Percentiles rank a stretch among this genome's conserved stretches.
Conservation (phyloP, 2,329 filamentous ascomycete genomes). For the Diaporthe capsici region DNA sequence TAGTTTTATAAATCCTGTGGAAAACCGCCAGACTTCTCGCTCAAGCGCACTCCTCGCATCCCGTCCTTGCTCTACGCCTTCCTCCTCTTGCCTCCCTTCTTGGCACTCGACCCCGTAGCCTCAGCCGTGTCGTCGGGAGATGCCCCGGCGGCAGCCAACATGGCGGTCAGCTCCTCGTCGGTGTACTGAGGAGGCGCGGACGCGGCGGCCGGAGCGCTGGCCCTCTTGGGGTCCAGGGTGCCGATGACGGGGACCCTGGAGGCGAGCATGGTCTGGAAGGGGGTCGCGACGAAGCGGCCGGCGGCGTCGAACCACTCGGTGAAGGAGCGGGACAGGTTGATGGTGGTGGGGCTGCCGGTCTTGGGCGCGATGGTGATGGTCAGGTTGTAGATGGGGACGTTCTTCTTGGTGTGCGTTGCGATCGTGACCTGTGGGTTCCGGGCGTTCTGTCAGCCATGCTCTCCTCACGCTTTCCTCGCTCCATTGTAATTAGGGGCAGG, state of each 20-base stretch:
- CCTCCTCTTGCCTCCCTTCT: constrained; percentile 61
- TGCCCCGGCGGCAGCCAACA: constrained; percentile 56
- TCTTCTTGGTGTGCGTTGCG: constrained; percentile 80
- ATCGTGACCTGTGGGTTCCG: constrained; percentile 74
- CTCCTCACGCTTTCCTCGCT: background rate
- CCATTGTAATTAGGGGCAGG: background rate
- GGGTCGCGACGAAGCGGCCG: constrained; percentile 79
- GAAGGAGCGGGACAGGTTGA: constrained; percentile 76
- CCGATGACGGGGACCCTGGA: constrained; percentile 77
- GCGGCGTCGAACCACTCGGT: constrained; percentile 81
- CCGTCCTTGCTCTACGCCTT: constrained; percentile 53
- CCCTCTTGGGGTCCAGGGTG: constrained; percentile 73
- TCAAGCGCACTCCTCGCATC: background rate
- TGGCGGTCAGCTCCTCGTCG: constrained; percentile 64
- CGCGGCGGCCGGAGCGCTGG: constrained; percentile 54
- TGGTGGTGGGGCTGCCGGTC: constrained; percentile 55
- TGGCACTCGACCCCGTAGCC: constrained; percentile 51
- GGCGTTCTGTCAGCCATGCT: background rate
- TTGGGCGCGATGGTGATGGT: constrained; percentile 68
- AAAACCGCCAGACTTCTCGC: background rate
- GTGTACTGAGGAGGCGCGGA: constrained; percentile 51
- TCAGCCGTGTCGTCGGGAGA: constrained; percentile 47
- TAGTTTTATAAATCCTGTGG: background rate
- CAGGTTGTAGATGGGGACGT: constrained; percentile 85
- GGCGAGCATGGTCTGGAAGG: constrained; percentile 85